phyloP scores from a whole-genome alignment of 1,284 basidiomycete species.

The Moesziomyces sp. region DNA sequence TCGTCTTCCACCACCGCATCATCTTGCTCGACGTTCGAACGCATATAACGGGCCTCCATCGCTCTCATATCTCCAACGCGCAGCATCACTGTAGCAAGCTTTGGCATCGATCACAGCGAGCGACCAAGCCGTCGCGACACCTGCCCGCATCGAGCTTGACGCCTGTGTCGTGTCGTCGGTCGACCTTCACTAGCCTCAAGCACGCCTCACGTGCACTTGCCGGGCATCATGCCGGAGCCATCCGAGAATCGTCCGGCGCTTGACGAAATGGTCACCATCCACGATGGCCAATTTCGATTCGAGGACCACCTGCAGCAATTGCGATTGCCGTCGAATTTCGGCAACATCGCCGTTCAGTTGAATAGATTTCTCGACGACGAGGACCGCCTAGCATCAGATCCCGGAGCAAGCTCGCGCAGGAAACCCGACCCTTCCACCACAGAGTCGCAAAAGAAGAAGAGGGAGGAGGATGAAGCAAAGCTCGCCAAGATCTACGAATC shows the following conservation, averaged over 20 bases:
- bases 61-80: background rate
- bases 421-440: constrained; percentile 17
- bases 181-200: no score
- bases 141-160: no score
- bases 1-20: no score
- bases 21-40: no score
- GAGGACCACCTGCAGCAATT: constrained; percentile 1
- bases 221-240: constrained; percentile 17
- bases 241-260: constrained; percentile 9
- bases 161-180: no score
- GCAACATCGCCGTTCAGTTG: constrained; percentile 2
- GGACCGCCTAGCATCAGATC: constrained; percentile 1
- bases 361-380: constrained; percentile 8
- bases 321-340: constrained; percentile 1
- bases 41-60: no score
- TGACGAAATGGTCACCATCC: constrained; percentile 10
- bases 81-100: background rate
- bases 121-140: no score
- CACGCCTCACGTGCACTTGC: background rate
- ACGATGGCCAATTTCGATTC: constrained; percentile 6
- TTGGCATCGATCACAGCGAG: background rate
- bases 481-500: constrained; percentile 64
- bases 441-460: constrained; percentile 38
- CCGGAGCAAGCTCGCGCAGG: constrained; percentile 6
- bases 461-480: constrained; percentile 72